phyloP scores from a whole-genome alignment of 2,329 filamentous ascomycete genomes.

The Cytospora piceae region DNA sequence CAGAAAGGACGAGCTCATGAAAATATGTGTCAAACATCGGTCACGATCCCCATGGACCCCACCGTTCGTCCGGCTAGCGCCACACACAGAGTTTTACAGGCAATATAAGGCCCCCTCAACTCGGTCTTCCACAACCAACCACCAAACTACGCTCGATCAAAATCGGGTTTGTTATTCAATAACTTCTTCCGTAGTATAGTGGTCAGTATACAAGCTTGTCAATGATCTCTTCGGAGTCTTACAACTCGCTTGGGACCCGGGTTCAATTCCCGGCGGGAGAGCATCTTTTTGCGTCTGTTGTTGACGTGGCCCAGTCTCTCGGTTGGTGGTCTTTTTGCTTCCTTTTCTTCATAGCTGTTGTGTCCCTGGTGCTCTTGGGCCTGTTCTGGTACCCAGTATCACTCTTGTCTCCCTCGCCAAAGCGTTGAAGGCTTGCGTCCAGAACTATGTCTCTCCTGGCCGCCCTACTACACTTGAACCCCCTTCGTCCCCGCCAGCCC shows the following conservation, averaged over 20 bases:
- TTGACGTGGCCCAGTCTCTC: neutral
- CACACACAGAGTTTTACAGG: neutral
- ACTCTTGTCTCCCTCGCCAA: no score
- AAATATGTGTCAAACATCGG: neutral
- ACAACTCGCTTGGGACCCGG: neutral
- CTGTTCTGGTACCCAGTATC: no score
- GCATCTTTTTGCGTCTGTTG: neutral
- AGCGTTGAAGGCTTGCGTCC: no score
- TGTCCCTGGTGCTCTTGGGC: no score
- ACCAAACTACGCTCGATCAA: neutral
- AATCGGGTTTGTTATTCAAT: neutral
- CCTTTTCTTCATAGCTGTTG: no score
- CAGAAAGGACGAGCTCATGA: neutral
- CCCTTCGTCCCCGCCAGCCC: no score
- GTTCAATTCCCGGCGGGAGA: no score
- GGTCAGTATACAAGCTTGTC: slow-evolving; percentile 2
- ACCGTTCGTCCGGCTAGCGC: neutral
- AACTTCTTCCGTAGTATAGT: slow-evolving; percentile 1
- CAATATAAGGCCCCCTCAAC: neutral
- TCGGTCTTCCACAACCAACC: neutral
- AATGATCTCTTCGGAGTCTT: neutral
- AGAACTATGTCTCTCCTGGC: no score
- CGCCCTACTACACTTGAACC: no score
- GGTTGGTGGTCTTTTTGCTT: no score
- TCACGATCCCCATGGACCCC: neutral